phyloP scores from a whole-genome alignment of 202 grass and related monocot species.

The Bolboschoenoplectus hybrid region DNA sequence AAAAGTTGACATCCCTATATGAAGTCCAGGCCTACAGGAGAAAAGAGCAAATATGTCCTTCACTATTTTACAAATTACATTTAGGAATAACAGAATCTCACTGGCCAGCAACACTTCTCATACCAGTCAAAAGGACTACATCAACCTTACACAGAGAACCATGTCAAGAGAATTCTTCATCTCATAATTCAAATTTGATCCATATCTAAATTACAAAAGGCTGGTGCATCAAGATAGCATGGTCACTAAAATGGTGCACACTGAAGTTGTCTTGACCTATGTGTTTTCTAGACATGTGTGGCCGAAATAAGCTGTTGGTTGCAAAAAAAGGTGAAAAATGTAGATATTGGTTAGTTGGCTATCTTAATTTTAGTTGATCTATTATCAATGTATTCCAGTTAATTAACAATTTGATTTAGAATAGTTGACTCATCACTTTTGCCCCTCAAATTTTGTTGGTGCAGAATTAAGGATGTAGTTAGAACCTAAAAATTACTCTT shows the following conservation, averaged over 20 bases:
- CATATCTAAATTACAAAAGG: not conserved
- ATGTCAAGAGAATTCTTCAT: conserved; percentile 10
- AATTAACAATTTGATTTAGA: conserved; percentile 10
- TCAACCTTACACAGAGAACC: not conserved
- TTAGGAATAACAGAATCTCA: not conserved
- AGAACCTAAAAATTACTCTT: not conserved
- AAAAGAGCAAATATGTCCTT: not conserved
- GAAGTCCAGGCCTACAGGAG: no score
- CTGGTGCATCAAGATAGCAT: not conserved
- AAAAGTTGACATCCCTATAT: no score
- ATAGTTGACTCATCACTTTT: conserved; percentile 6
- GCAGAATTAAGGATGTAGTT: not conserved
- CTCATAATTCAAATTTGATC: not conserved
- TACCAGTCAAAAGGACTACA: not conserved
- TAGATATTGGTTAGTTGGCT: conserved; percentile 23
- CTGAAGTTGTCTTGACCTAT: not conserved
- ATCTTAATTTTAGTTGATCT: conserved; percentile 10
- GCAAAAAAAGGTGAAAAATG: not conserved
- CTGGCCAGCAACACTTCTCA: not conserved
- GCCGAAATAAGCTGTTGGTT: not conserved
- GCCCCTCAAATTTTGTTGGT: conserved; percentile 11
- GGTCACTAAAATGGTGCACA: not conserved
- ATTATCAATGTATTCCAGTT: not conserved
- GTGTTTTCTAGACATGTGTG: not conserved
- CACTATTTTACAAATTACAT: not conserved